Base-by-base conservation (phyloP, 2,329 filamentous ascomycete species). In the Mollisiaceae sp. region DNA sequence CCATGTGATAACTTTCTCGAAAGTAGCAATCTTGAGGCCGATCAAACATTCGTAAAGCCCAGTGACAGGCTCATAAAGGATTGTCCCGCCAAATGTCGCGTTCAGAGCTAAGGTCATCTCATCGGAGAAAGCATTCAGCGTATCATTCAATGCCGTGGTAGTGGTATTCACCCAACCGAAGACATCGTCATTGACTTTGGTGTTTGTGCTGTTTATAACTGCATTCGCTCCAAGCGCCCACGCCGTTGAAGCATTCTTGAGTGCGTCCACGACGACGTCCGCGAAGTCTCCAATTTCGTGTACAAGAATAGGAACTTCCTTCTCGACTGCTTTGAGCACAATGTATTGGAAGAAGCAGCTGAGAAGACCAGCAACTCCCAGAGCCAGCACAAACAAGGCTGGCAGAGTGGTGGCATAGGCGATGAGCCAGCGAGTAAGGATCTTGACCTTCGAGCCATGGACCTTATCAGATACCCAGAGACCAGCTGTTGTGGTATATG, bases 1-100 rank as follows among this genome's bases (percentile, higher is more conserved):
- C 94, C 94, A 99, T 0, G 92, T 97, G n/a, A 98, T 83, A 14
- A 91, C 95, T 75, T 91, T 90, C 77, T 98, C 88, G 70, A 99
- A 87, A 24, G 89, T 86, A 70, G 91, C 88, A 68, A 98, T 85
- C 81, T 98, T 98, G 74, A 97, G 83, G 8, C 90, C 88, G 69
- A 98, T 87, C n/a, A 98, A 83, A 75, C 95, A 98, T 75, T 92
- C 86, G 68, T 97, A 85, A 39, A 97, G 87, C 52, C 92, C 90
- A 73, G 88, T 83, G 73, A 97, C 89, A 0, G 93, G 91, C 35
- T 89, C 86, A 70, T 93, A 86, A 52, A 97, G 88, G 50, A 94
- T 80, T 0, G 94, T 97, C 56, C 88, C 89, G 59, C 92, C 92
- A 76, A 98, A 97, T 3, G 91, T 92, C 0, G 80, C 81, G 70